Conservation (phyloP, 1,284 basidiomycete genomes). For the Pseudozyma sp. region DNA sequence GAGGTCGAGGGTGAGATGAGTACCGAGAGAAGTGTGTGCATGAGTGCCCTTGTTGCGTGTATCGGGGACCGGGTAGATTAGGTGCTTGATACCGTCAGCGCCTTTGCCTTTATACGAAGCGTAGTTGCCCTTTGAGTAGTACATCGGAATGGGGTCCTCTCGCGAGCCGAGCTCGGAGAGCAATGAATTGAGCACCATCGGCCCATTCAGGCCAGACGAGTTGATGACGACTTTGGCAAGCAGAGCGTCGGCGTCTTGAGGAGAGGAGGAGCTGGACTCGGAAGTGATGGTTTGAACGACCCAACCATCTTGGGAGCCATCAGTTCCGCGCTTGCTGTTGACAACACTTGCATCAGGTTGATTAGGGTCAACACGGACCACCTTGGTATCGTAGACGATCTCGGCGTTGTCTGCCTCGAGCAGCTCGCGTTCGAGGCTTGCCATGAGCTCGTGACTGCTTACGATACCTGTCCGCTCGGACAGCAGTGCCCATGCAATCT, state of each 20-base stretch:
- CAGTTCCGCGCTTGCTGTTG: conserved; percentile 47
- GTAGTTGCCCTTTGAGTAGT: conserved; percentile 66
- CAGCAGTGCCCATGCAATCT: conserved; percentile 81
- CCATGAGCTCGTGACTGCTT: conserved; percentile 83
- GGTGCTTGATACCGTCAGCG: conserved; percentile 45
- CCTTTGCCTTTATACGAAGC: conserved; percentile 62
- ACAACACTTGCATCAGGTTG: conserved; percentile 16
- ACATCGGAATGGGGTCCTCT: conserved; percentile 51
- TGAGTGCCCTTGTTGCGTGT: conserved; percentile 51
- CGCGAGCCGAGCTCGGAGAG: conserved; percentile 22
- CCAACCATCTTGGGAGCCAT: conserved; percentile 71
- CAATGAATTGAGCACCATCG: conserved; percentile 61
- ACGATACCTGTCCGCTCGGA: conserved; percentile 91
- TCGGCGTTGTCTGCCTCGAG: conserved; percentile 78
- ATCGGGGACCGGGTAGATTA: conserved; percentile 66
- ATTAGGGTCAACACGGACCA: conserved; percentile 86
- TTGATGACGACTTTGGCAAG: conserved; percentile 88
- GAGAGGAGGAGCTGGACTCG: conserved; percentile 12
- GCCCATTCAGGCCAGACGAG: conserved; percentile 80
- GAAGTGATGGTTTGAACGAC: conserved; percentile 72
- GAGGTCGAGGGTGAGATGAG: conserved; percentile 76
- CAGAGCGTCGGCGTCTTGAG: conserved; percentile 75
- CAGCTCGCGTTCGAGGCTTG: conserved; percentile 83
- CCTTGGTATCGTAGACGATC: conserved; percentile 82
- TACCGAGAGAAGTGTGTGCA: conserved; percentile 64